phyloP scores from a whole-genome alignment of 192 early-diverging fungal species.

The Piromyces sp. region DNA sequence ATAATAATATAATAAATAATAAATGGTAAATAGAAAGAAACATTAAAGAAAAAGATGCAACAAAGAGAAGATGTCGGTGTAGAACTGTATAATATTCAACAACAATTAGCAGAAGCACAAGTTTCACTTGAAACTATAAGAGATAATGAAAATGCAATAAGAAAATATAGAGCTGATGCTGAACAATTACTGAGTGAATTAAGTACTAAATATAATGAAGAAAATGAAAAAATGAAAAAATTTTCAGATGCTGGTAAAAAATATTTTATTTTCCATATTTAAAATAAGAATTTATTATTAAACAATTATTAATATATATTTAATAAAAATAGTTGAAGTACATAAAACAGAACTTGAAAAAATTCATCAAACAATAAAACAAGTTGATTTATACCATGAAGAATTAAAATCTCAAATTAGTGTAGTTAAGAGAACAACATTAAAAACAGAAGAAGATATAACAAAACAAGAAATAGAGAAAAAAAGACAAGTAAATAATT shows the following conservation, averaged over 20 bases:
- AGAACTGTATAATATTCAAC: slow-evolving; percentile 33
- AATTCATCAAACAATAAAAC: slow-evolving; percentile 31
- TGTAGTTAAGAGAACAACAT: slow-evolving; percentile 33
- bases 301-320: too few relatives aligned
- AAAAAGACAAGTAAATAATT: slow-evolving; percentile 25
- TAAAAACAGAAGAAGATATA: slow-evolving; percentile 46
- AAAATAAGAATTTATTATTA: background rate
- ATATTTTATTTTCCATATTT: background rate
- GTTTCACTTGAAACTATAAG: slow-evolving; percentile 26
- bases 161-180: slow-evolving; percentile 25
- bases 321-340: slow-evolving; percentile 26
- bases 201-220: slow-evolving; percentile 19
- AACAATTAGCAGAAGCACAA: slow-evolving; percentile 34
- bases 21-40: slow-evolving; percentile 31
- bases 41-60: slow-evolving; percentile 14
- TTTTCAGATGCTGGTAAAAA: slow-evolving; percentile 5
- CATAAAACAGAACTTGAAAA: slow-evolving; percentile 40
- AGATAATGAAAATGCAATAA: slow-evolving; percentile 24
- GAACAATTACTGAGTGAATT: slow-evolving; percentile 19
- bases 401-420: slow-evolving; percentile 30
- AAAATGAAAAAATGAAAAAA: slow-evolving; percentile 16
- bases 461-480: slow-evolving; percentile 37
- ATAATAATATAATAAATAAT: too few relatives aligned
- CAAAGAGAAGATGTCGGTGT: slow-evolving; percentile 34
- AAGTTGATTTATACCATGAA: slow-evolving; percentile 42